A percentile compares a stretch with the other conserved stretches of the same genome.
Evolutionary conservation across 1,139 yeast genomes (phyloP).

Genomic region (Candida glucosophila): DNA sequence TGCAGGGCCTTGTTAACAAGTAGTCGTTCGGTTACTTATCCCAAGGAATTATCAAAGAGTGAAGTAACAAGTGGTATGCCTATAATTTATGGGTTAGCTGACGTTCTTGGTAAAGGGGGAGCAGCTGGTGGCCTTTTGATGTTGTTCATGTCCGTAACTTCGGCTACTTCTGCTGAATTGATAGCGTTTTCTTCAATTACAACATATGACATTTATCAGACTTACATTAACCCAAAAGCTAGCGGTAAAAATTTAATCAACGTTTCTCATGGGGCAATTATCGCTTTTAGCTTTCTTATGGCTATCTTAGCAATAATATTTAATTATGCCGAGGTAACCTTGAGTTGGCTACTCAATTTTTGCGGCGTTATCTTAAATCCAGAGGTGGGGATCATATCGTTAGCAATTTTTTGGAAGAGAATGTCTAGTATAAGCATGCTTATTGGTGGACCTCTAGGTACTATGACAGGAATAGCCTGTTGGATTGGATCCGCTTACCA

Average conservation of each 20-base stretch:
- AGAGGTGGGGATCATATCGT: conserved; percentile 21
- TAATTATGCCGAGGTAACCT: conserved; percentile 17
- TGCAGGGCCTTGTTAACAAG: conserved; percentile 17
- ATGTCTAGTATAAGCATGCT: conserved; percentile 32
- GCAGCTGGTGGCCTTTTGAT: conserved; percentile 24
- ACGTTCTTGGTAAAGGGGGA: conserved; percentile 22
- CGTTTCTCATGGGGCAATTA: conserved; percentile 17
- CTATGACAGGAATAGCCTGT: conserved; percentile 7
- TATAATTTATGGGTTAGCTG: conserved; percentile 10
- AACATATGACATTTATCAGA: conserved; percentile 23
- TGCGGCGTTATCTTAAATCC: conserved; percentile 22
- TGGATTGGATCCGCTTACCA: conserved; percentile 20
- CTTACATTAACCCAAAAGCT: conserved; percentile 23
- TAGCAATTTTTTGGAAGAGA: conserved; percentile 36
- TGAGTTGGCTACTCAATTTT: conserved; percentile 19
- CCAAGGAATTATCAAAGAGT: conserved; percentile 8
- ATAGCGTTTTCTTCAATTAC: conserved; percentile 27
- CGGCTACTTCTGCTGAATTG: conserved; percentile 28
- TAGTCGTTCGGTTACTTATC: conserved; percentile 22
- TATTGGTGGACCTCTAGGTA: conserved; percentile 17
- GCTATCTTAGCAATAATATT: conserved; percentile 20
- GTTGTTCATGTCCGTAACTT: conserved; percentile 26
- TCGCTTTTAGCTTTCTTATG: conserved; percentile 16
- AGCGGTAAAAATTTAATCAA: conserved; percentile 19
- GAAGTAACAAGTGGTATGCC: conserved; percentile 16